Evolutionary conservation across 495 filamentous ascomycete genomes (phyloP), one percentile per base, ranked within the genome.

Genomic region (Hyaloscypha finlandica): DNA sequence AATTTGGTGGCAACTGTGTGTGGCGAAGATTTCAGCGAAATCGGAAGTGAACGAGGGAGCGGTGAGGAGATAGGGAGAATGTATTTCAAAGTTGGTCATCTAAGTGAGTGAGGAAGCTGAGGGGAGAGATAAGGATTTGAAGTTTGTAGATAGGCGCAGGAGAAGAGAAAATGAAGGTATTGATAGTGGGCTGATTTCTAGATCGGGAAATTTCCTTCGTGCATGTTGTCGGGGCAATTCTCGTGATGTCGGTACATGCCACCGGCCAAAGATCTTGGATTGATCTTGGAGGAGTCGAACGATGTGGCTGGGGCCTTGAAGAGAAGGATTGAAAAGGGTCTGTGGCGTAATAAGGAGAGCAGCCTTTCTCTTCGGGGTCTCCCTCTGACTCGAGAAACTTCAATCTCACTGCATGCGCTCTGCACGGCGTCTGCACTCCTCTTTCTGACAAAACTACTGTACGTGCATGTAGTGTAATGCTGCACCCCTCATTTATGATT

Each of bases 401-500:
- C 16, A 19, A 48, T 14, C 42, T 48, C 16, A 19, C 42, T 48
- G 42, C 42, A 48, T 48, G 6, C 11, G 6, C 42, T 4, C 35
- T 37, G 35, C 35, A 37, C 12, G 35, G 35, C 35, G 35, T 12
- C 35, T 48, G 42, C 42, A 48, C 42, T 48, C 42, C 9, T 48
- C 6, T 11, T 48, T 48, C 4, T 19, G 11, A 37, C 42, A 48
- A 19, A 19, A 11, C 42, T 48, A 14, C 42, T 48, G 16, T 48
- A 19, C 9, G 35, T 12, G 12, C 12, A 48, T 48, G 42, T 19
- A 1, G 42, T 48, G 42, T 48, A 12, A 48, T 37, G 42, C 42
- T 48, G 42, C 42, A 48, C 42, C 42, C 42, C 42, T 48, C 42
- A 48, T 48, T 48, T 19, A 48, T 48, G 42, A 48, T 48, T 19